phyloP scores from a whole-genome alignment of 441 rosid species.

The Adansonia gregorii region DNA sequence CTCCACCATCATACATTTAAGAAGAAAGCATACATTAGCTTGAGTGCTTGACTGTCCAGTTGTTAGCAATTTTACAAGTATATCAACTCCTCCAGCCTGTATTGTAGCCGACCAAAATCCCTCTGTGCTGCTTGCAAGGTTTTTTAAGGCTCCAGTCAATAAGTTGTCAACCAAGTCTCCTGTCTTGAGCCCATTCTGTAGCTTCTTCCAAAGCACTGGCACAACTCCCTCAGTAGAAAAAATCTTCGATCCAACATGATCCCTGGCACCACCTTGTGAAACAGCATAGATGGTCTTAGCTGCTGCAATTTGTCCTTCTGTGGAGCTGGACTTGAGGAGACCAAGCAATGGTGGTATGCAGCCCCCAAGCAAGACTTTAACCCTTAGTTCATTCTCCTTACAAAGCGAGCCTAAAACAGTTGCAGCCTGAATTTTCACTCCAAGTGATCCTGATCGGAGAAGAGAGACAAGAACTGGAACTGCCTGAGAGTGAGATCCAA shows the following conservation, averaged over 20 bases:
- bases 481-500: constrained; percentile 99
- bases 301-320: constrained; percentile 97
- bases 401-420: constrained; percentile 96
- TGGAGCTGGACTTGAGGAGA: constrained; percentile 95
- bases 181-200: constrained; percentile 71
- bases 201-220: constrained; percentile 91
- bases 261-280: constrained; percentile 95
- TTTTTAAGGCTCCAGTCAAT: constrained; percentile 94
- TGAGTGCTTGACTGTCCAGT: constrained; percentile 82
- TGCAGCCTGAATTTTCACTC: constrained; percentile 98
- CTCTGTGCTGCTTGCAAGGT: constrained; percentile 88
- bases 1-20: constrained; percentile 95
- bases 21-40: constrained; percentile 95
- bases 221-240: constrained; percentile 99
- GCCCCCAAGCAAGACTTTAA: constrained; percentile 98
- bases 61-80: constrained; percentile 91
- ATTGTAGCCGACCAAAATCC: constrained; percentile 94
- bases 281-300: constrained; percentile 97
- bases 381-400: constrained; percentile 97
- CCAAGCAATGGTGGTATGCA: constrained; percentile 99
- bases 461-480: constrained; percentile 99
- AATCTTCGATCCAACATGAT: constrained; percentile 98
- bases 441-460: constrained; percentile 95
- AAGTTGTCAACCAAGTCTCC: constrained; percentile 86
- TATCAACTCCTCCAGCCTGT: constrained; percentile 97